Evolutionary conservation across 1,139 yeast genomes (phyloP), one percentile per base, ranked within the genome.

Genomic region (Suhomyces atakaporum): DNA sequence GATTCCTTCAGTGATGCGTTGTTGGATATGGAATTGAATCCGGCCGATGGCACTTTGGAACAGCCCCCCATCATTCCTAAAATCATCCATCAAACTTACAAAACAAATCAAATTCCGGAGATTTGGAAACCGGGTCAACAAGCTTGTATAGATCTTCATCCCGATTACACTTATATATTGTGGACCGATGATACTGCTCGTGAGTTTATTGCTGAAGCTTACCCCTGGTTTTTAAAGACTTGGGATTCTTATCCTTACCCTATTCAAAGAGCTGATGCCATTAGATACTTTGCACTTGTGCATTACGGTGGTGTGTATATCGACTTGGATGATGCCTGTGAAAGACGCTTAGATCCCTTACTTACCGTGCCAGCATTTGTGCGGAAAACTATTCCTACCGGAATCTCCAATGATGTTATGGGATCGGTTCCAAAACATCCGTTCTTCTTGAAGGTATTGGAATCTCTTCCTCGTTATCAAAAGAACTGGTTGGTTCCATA

Each of bases 61-160:
- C 64, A 64, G 45, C 79, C 78, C 9, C 69, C 71, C 41, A 54
- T 81, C 31, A 86, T 89, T 33, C 97, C 97, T 25, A 86, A 84
- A 54, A 88, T 89, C 56, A 88, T 89, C 39, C 97, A 89, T 58
- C 97, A 89, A 62, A 89, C 97, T 11, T 89, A 89, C 63, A 89
- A 87, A 60, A 83, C 85, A 18, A 75, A 66, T 14, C 75, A 79
- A 16, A 77, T 89, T 18, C 97, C 97, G 2, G 87, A 79, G 31
- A 69, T 77, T 38, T 89, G 97, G 97, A 65, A 66, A 47, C 74
- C 74, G 2, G 89, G 95, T 16, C 96, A 86, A 56, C 74, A 79
- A 53, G 77, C 78, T 15, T 87, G 96, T 58, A 73, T 78, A 35
- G 84, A 82, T 44, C 62, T 83, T 41, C 95, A 90, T 58, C 92